Evolutionary conservation across 331 rosid species (phyloP).

Genomic region (Rhamnella rubrinervis): DNA sequence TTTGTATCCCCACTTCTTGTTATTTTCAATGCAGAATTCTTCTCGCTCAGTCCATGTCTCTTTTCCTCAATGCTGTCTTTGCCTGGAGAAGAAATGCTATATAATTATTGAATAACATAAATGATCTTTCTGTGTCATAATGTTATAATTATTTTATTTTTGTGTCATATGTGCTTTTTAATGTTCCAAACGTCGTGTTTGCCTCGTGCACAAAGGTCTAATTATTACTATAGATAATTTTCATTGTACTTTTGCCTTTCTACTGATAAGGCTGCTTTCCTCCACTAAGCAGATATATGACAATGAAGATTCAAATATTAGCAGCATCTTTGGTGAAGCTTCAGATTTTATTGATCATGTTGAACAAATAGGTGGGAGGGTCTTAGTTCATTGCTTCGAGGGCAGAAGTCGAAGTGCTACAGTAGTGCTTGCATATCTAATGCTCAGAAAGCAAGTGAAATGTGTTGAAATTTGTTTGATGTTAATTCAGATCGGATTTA

Average conservation of each 20-base stretch:
- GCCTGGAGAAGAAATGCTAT: background rate
- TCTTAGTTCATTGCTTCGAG: conserved; percentile 95
- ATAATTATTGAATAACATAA: background rate
- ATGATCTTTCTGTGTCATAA: too few relatives aligned
- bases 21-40: background rate
- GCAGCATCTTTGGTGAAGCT: conserved; percentile 83
- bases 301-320: conserved; percentile 65
- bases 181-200: too few relatives aligned
- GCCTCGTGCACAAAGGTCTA: too few relatives aligned
- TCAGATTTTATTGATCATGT: conserved; percentile 65
- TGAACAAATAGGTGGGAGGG: conserved; percentile 68
- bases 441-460: conserved; percentile 84
- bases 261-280: conserved; percentile 7
- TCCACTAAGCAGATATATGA: conserved; percentile 60
- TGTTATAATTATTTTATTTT: too few relatives aligned
- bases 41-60: background rate
- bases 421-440: conserved; percentile 83
- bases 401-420: conserved; percentile 97
- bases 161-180: too few relatives aligned
- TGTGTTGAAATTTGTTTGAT: background rate
- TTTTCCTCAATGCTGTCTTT: background rate
- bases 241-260: background rate
- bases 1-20: too few relatives aligned
- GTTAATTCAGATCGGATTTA: too few relatives aligned
- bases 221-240: background rate